These are phyloP conservation scores for Clitopilus passeckerianus DNA, from an alignment of 768 basidiomycete species.

Conservation along the genomic window DNA sequence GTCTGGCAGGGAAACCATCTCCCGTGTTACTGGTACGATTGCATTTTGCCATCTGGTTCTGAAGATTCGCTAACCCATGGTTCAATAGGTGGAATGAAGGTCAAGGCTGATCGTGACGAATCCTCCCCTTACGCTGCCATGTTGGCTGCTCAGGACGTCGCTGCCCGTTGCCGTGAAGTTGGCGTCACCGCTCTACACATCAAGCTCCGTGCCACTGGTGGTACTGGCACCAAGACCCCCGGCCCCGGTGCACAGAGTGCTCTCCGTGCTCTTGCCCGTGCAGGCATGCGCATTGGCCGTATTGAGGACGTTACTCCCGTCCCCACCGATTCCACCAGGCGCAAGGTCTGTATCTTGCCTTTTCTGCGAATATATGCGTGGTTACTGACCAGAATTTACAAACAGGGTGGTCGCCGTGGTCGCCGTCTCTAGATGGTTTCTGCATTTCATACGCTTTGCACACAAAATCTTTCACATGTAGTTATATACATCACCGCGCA, in stretches of 20 bases:
- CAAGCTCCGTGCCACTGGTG: constrained; percentile 97
- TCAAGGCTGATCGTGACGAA: constrained; percentile 99
- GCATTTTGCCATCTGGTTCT: neutral
- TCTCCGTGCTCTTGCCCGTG: constrained; percentile 95
- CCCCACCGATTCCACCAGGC: constrained; percentile 94
- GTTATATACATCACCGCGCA: constrained; percentile 9
- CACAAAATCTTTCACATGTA: constrained; percentile 8
- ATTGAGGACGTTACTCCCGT: constrained; percentile 99
- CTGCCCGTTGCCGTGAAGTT: constrained; percentile 94
- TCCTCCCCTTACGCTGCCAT: constrained; percentile 97
- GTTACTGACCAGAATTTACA: neutral
- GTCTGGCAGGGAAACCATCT: constrained; percentile 98
- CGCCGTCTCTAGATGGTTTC: constrained; percentile 68
- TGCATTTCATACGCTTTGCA: neutral
- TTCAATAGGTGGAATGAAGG: constrained; percentile 91
- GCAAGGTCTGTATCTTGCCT: constrained; percentile 63
- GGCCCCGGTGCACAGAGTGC: constrained; percentile 98
- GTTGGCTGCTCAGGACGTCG: constrained; percentile 98
- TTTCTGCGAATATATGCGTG: neutral
- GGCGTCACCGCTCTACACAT: constrained; percentile 98
- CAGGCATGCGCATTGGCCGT: constrained; percentile 96
- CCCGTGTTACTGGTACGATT: constrained; percentile 86
- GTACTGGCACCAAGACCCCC: constrained; percentile 98
- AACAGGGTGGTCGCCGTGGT: constrained; percentile 97
- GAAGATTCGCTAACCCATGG: neutral